These are phyloP conservation scores for Orobanche coerulescens DNA, from an alignment of 257 asterid species.

Conservation along the genomic window DNA sequence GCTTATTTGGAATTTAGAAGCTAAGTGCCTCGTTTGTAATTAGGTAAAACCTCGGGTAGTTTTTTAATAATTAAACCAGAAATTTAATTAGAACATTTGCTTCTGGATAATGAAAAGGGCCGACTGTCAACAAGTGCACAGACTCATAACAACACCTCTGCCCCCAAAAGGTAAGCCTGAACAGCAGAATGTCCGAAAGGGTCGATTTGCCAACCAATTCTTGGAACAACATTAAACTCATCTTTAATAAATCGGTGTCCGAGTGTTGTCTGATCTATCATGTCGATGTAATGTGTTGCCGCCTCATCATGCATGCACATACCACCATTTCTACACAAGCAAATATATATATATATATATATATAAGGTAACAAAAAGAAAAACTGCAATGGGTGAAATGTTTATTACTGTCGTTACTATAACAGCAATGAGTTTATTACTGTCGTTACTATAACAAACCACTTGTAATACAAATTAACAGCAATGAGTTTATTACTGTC, in stretches of 20 bases:
- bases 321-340: conserved; percentile 78
- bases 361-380: too few relatives aligned
- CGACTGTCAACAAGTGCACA: neutral
- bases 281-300: conserved; percentile 83
- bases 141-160: conserved; percentile 51
- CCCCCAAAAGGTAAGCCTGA: conserved; percentile 94
- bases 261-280: conserved; percentile 95
- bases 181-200: conserved; percentile 98
- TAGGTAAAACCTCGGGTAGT: too few relatives aligned
- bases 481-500: neutral
- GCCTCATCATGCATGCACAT: conserved; percentile 99
- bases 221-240: conserved; percentile 74
- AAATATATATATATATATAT: too few relatives aligned
- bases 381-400: too few relatives aligned
- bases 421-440: too few relatives aligned
- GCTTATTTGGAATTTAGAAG: too few relatives aligned
- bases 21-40: too few relatives aligned
- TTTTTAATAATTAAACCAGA: too few relatives aligned
- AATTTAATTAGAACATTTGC: too few relatives aligned
- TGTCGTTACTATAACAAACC: too few relatives aligned
- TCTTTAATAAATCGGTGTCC: conserved; percentile 76
- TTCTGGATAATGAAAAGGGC: neutral
- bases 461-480: conserved; percentile 11
- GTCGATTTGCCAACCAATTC: conserved; percentile 98
- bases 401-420: too few relatives aligned